Percentiles rank a stretch among this genome's conserved stretches.
Evolutionary conservation across 169 alveolate species (phyloP).

Genomic region (Cryptosporidium parvum): DNA sequence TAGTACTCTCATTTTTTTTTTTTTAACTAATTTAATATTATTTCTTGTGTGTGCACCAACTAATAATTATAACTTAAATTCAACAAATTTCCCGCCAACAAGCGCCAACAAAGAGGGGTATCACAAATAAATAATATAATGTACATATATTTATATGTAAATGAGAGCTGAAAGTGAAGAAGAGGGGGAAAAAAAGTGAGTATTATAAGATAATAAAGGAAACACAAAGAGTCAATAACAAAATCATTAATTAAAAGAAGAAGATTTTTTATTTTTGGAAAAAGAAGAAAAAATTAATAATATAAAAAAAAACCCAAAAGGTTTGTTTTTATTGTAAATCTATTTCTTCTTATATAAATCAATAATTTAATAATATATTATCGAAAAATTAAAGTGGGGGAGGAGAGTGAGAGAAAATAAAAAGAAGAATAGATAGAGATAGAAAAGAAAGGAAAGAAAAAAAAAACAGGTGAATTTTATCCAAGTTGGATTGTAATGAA

Average conservation of each 20-base stretch:
- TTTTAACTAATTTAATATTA: neutral
- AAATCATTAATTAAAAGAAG: no score
- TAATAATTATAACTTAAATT: no score
- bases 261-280: no score
- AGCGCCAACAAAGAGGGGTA: neutral
- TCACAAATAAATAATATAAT: neutral
- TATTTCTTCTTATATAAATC: neutral
- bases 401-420: neutral
- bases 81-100: neutral
- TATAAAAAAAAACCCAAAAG: neutral
- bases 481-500: constrained; percentile 9
- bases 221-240: neutral
- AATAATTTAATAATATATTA: neutral
- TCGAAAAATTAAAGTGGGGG: constrained; percentile 1
- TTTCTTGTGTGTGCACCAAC: no score
- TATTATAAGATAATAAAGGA: neutral
- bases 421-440: neutral
- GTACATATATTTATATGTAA: neutral
- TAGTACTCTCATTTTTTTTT: neutral
- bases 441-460: neutral
- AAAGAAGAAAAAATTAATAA: no score
- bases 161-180: neutral
- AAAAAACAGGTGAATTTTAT: neutral
- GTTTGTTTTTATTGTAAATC: neutral
- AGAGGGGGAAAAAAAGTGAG: neutral